These are phyloP conservation scores for Axilococcus clingmanii DNA, from an alignment of 139 green algal genomes.

Conservation along the genomic window DNA sequence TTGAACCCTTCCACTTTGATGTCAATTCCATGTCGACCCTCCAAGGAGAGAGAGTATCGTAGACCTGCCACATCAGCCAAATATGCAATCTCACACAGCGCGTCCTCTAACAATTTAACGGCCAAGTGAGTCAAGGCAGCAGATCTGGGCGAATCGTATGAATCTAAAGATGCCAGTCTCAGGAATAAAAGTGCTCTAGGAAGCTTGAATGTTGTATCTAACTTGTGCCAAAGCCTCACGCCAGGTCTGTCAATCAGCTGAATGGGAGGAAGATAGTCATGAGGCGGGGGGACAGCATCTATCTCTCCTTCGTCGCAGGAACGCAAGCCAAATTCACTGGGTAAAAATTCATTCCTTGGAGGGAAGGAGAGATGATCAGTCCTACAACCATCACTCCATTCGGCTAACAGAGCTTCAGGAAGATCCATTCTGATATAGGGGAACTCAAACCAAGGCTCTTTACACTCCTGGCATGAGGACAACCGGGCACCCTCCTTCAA, in stretches of 20 bases:
- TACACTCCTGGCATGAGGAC: too few species aligned
- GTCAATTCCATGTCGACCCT: slow-evolving; percentile 53
- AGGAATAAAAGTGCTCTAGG: slow-evolving; percentile 55
- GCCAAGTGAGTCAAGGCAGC: slow-evolving; percentile 47
- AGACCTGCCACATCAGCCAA: slow-evolving; percentile 71
- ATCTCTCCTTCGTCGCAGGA: too few species aligned
- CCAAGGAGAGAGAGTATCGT: slow-evolving; percentile 42
- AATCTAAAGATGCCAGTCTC: slow-evolving; percentile 36
- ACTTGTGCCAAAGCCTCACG: slow-evolving; percentile 70
- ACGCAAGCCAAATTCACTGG: too few species aligned
- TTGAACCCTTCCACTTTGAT: slow-evolving; percentile 81
- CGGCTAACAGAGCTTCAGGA: slow-evolving; percentile 19
- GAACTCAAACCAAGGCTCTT: slow-evolving; percentile 67
- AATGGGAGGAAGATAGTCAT: too few species aligned
- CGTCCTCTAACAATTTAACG: slow-evolving; percentile 77
- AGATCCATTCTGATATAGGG: slow-evolving; percentile 26
- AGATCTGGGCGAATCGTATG: slow-evolving; percentile 25
- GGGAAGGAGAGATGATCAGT: too few species aligned
- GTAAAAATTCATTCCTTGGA: too few species aligned
- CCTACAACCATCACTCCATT: too few species aligned
- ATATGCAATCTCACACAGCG: slow-evolving; percentile 80
- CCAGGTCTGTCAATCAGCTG: too few species aligned
- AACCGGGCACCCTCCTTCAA: too few species aligned
- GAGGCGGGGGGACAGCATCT: too few species aligned
- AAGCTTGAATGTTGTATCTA: slow-evolving; percentile 57